phyloP scores from a whole-genome alignment of 768 basidiomycete species.

The Scleroderma bovista region DNA sequence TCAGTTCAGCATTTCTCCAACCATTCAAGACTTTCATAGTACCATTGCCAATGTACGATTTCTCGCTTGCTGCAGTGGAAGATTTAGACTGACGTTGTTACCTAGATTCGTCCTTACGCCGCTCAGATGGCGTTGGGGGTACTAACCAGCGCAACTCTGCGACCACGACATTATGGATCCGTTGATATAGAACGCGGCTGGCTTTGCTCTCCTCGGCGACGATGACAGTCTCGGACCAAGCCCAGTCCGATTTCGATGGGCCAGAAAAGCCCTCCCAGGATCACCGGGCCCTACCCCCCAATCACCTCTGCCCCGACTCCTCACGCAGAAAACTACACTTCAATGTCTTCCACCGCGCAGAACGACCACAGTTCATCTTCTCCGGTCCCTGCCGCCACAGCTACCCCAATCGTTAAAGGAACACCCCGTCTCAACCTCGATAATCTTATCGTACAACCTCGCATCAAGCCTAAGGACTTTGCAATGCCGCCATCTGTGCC shows the following conservation, averaged over 20 bases:
- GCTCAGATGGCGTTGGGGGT: too few relatives aligned
- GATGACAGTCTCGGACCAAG: conserved; percentile 34
- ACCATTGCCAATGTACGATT: too few relatives aligned
- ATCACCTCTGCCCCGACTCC: background rate
- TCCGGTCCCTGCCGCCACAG: background rate
- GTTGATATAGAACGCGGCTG: too few relatives aligned
- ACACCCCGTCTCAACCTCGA: conserved; percentile 10
- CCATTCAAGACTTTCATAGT: too few relatives aligned
- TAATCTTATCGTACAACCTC: conserved; percentile 7
- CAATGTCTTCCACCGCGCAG: conserved; percentile 7
- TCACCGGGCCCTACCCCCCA: background rate
- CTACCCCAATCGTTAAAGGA: background rate
- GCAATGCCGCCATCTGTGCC: conserved; percentile 30
- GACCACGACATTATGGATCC: too few relatives aligned
- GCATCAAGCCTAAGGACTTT: too few relatives aligned
- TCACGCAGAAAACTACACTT: conserved; percentile 5
- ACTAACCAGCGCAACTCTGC: too few relatives aligned
- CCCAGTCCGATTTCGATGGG: conserved; percentile 51
- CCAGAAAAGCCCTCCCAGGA: conserved; percentile 31
- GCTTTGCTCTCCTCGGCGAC: background rate
- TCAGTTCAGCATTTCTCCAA: too few relatives aligned
- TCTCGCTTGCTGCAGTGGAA: too few relatives aligned
- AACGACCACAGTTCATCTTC: conserved; percentile 13
- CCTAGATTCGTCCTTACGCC: too few relatives aligned
- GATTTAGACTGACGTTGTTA: too few relatives aligned